Percentiles rank a stretch among this genome's conserved stretches.
Conservation (phyloP, 768 basidiomycete species). For the Naganishia friedmannii region DNA sequence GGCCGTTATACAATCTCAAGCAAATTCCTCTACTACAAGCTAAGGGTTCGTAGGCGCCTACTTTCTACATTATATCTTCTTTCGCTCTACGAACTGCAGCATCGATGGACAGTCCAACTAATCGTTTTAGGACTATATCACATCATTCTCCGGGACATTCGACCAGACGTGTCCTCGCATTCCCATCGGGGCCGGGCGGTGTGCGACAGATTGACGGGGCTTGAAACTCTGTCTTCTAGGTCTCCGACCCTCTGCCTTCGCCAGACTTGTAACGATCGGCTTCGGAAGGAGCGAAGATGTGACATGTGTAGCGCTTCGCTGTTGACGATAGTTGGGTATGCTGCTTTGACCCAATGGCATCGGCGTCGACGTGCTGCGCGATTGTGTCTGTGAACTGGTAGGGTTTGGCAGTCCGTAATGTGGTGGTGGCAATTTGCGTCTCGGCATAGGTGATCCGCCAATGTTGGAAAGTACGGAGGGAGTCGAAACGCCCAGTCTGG, state of each 20-base stretch:
- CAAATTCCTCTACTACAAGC: neutral
- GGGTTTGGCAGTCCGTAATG: constrained; percentile 14
- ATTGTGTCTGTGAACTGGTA: constrained; percentile 3
- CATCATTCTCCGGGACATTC: constrained; percentile 19
- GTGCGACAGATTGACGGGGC: constrained; percentile 23
- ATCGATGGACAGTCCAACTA: neutral
- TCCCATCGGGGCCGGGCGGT: neutral
- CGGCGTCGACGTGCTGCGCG: constrained; percentile 16
- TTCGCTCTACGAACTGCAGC: neutral
- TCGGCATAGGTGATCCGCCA: constrained; percentile 15
- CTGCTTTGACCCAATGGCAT: constrained; percentile 11
- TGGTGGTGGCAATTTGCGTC: constrained; percentile 2
- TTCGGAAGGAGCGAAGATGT: constrained; percentile 14
- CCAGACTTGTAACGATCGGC: constrained; percentile 14
- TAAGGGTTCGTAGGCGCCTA: neutral
- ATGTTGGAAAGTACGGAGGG: neutral
- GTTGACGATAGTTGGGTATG: constrained; percentile 17
- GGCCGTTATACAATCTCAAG: constrained; percentile 1
- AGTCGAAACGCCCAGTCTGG: constrained; percentile 11
- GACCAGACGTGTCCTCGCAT: constrained; percentile 19
- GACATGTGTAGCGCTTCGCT: constrained; percentile 7
- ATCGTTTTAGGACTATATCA: neutral
- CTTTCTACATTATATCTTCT: neutral
- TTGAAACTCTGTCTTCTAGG: constrained; percentile 29
- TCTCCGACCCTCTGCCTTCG: constrained; percentile 16